Base-by-base conservation (phyloP, 192 early-diverging fungal genomes). In the Podila verticillata region DNA sequence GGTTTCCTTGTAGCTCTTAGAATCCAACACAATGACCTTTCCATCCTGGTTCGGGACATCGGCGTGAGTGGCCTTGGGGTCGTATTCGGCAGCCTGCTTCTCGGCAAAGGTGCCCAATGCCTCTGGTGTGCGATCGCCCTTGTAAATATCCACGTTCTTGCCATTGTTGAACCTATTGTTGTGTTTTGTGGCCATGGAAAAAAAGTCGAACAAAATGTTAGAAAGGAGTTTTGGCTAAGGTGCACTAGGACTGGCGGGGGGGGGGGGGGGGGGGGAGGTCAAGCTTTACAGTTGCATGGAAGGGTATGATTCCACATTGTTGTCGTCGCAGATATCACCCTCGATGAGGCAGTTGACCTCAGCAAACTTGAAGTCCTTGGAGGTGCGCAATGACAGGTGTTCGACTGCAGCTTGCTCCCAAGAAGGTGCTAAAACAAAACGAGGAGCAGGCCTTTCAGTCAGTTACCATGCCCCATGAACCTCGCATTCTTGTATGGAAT, bases 321-420 rank as follows among this genome's bases (percentile, higher is more conserved):
- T 88, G 7, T 86, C 87, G 28, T 84, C 73, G 61, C 93, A 94
- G 20, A 93, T 63, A 70, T 91, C 88, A 48, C 88, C 86, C 66
- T 92, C 81, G 7, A 88, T 67, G 2, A 87, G 80, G 68, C 93
- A 93, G 62, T 95, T 88, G 57, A 95, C 88, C 56, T 92, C 87
- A 31, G 84, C 92, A 73, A 95, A 85, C 61, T 84, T 68, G 67
- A 95, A 86, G 13, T 84, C 67, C 34, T 82, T 84, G 6, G 68
- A 65, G 4, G 68, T 64, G 29, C 75, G 62, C 51, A 74, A 59
- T 34, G 59, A 70, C 4, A 80, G 83, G 19, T 85, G 62, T 22
- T 86, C 75, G 3, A 75, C 75, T 19, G 88, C 83, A 5, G 87
- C 34, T 24, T 73, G 20, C 20, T 82, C 75, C 86, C 86, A 89